A percentile compares a stretch with the other conserved stretches of the same genome.
Conservation (phyloP, 2,329 filamentous ascomycete species). For the Chrysoporthe puriensis region DNA sequence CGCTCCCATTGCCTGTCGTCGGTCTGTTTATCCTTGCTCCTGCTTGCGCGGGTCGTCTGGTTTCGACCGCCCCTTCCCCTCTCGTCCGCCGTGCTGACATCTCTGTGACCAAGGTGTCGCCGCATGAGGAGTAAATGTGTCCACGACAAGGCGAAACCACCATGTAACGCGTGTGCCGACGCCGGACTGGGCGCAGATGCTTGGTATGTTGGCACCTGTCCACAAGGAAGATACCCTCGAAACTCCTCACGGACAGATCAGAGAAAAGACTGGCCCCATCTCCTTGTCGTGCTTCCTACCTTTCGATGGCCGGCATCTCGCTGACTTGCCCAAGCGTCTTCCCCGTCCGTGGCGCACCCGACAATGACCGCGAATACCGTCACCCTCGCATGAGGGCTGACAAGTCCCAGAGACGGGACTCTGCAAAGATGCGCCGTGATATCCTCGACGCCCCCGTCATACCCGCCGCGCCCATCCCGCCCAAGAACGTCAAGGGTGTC, state of each 20-base stretch:
- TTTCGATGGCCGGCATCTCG: not conserved
- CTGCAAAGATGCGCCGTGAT: slow-evolving; percentile 42
- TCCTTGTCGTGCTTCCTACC: not conserved
- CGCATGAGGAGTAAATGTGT: slow-evolving; percentile 61
- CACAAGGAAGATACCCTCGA: not conserved
- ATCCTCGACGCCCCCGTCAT: slow-evolving; percentile 37
- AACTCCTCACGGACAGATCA: not conserved
- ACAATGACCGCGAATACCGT: slow-evolving; percentile 59
- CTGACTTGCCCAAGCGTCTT: slow-evolving; percentile 47
- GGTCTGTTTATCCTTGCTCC: slow-evolving; percentile 42
- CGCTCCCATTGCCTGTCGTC: slow-evolving; percentile 57
- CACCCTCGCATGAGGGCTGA: slow-evolving; percentile 57
- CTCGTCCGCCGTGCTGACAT: slow-evolving; percentile 19
- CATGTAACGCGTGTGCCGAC: slow-evolving; percentile 56
- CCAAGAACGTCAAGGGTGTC: slow-evolving; percentile 33
- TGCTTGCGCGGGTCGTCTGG: not conserved
- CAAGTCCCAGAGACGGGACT: slow-evolving; percentile 46
- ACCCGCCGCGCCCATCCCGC: slow-evolving; percentile 24
- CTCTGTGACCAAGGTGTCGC: slow-evolving; percentile 48
- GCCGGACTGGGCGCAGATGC: slow-evolving; percentile 52
- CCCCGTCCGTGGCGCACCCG: slow-evolving; percentile 55
- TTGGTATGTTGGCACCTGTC: slow-evolving; percentile 48
- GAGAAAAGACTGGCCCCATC: not conserved
- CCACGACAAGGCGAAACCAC: slow-evolving; percentile 51
- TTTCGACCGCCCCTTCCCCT: slow-evolving; percentile 5